phyloP scores from a whole-genome alignment of 2,329 filamentous ascomycete genomes.

The Aspergillus sclerotialis region DNA sequence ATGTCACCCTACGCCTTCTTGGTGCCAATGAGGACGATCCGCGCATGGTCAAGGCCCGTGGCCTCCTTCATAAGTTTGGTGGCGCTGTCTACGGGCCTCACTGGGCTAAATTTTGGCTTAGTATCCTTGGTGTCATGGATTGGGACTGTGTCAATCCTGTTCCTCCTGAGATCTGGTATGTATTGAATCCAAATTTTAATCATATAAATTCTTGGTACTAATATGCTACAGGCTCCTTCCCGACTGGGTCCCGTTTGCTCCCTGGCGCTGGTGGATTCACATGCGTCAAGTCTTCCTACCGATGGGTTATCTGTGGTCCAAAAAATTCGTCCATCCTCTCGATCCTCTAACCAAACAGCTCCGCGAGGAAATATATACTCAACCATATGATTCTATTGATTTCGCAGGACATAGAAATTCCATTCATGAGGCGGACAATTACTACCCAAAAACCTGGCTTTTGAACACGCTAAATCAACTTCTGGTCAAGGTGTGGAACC shows the following conservation, averaged over 20 bases:
- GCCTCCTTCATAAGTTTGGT: slow-evolving; percentile 73
- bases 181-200: slow-evolving; percentile 8
- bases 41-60: slow-evolving; percentile 76
- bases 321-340: slow-evolving; percentile 68
- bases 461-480: slow-evolving; percentile 73
- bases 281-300: slow-evolving; percentile 94
- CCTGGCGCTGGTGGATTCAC: slow-evolving; percentile 97
- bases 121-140: slow-evolving; percentile 69
- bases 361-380: slow-evolving; percentile 72
- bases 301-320: slow-evolving; percentile 86
- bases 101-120: slow-evolving; percentile 97
- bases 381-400: slow-evolving; percentile 70
- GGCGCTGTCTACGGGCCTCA: slow-evolving; percentile 79
- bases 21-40: slow-evolving; percentile 79
- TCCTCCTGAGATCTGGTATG: slow-evolving; percentile 80
- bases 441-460: slow-evolving; percentile 83
- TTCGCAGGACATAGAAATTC: slow-evolving; percentile 75
- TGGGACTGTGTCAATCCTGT: slow-evolving; percentile 96
- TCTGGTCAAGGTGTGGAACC: slow-evolving; percentile 72
- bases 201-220: slow-evolving; percentile 4
- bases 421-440: slow-evolving; percentile 75
- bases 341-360: slow-evolving; percentile 67
- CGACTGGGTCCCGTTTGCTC: slow-evolving; percentile 82
- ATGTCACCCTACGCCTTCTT: slow-evolving; percentile 70
- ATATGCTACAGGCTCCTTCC: slow-evolving; percentile 56